Conservation (phyloP, 1,284 basidiomycete species). For the Spongispora temasekensis region DNA sequence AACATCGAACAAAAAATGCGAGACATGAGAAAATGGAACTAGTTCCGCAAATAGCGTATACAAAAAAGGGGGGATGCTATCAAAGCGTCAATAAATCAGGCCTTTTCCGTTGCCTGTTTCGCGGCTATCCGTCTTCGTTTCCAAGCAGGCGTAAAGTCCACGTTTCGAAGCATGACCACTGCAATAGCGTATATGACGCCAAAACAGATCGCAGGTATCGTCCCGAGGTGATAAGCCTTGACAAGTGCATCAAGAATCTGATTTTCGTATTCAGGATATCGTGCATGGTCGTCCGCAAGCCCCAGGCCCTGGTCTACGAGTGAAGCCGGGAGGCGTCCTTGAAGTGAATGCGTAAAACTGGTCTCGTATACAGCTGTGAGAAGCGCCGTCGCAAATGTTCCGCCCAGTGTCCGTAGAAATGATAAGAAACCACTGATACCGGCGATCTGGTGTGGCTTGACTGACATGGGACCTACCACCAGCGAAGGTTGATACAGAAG, state of each 20-base stretch:
- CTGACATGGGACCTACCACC: conserved; percentile 38
- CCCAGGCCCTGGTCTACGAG: conserved; percentile 34
- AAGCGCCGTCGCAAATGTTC: conserved; percentile 40
- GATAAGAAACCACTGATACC: conserved; percentile 40
- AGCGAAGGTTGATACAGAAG: conserved; percentile 38
- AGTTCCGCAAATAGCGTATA: conserved; percentile 23
- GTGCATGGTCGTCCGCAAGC: conserved; percentile 29
- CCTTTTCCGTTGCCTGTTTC: conserved; percentile 25
- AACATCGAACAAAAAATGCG: background rate
- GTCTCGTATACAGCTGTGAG: conserved; percentile 36
- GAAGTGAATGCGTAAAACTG: conserved; percentile 31
- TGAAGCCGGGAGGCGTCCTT: conserved; percentile 28
- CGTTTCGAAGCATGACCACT: conserved; percentile 33
- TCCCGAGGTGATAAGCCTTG: conserved; percentile 37
- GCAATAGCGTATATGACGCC: conserved; percentile 34
- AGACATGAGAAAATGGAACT: conserved; percentile 1
- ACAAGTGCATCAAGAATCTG: conserved; percentile 35
- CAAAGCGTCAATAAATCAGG: conserved; percentile 21
- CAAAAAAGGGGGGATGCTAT: conserved; percentile 12
- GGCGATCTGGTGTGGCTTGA: conserved; percentile 35
- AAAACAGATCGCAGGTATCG: conserved; percentile 35
- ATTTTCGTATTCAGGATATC: conserved; percentile 36
- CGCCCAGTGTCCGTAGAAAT: conserved; percentile 35
- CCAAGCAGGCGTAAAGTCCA: conserved; percentile 36
- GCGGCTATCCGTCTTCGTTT: conserved; percentile 34